These are phyloP conservation scores for Aspergillus piperis DNA, from an alignment of 2,329 filamentous ascomycete species.

Conservation along the genomic window DNA sequence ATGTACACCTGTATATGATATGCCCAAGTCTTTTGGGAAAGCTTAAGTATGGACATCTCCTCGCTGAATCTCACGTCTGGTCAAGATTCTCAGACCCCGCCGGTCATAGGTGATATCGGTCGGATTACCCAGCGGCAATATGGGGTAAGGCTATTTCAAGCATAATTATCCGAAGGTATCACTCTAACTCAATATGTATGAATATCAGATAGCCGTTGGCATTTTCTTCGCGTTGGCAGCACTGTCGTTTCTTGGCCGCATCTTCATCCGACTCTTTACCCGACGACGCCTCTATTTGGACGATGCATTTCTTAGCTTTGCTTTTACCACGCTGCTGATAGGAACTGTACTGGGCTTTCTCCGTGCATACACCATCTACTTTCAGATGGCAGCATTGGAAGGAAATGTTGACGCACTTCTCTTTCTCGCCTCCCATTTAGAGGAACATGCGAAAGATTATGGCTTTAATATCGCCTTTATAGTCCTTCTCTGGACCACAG, in stretches of 20 bases:
- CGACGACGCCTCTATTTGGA: not conserved
- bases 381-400: not conserved
- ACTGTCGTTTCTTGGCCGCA: not conserved
- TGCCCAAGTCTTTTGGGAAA: not conserved
- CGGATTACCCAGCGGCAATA: slow-evolving; percentile 1
- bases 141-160: not conserved
- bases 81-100: not conserved
- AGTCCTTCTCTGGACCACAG: not conserved
- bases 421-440: not conserved
- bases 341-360: not conserved
- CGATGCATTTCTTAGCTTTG: not conserved
- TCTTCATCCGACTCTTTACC: slow-evolving; percentile 1
- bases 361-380: not conserved
- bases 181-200: not conserved
- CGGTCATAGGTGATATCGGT: not conserved
- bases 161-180: not conserved
- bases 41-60: not conserved
- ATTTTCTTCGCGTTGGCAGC: not conserved
- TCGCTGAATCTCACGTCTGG: no score
- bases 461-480: not conserved
- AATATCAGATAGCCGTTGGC: not conserved
- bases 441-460: not conserved
- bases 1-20: no score
- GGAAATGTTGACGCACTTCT: not conserved
- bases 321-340: not conserved